phyloP scores from a whole-genome alignment of 192 early-diverging fungal genomes.

The Coemansia sp. region DNA sequence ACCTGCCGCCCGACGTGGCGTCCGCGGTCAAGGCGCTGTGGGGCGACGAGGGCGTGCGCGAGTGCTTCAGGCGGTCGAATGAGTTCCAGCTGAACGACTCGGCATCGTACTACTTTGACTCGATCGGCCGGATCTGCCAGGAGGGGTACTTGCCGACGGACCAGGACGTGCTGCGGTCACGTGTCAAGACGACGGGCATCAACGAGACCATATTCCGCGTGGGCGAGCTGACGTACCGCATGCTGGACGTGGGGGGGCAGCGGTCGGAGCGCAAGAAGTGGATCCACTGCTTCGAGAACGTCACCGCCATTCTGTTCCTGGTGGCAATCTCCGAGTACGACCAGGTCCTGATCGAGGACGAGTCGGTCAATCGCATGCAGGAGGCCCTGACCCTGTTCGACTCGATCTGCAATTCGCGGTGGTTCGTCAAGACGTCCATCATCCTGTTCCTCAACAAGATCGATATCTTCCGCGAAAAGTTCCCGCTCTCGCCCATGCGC shows the following conservation, averaged over 20 bases:
- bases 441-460: slow-evolving; percentile 95
- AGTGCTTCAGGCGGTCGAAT: slow-evolving; percentile 66
- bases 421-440: slow-evolving; percentile 89
- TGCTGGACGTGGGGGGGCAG: slow-evolving; percentile 99
- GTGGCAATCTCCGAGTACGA: slow-evolving; percentile 92
- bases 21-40: slow-evolving; percentile 70
- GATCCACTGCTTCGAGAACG: slow-evolving; percentile 99
- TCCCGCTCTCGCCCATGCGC: slow-evolving; percentile 70
- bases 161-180: slow-evolving; percentile 92
- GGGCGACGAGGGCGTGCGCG: slow-evolving; percentile 64
- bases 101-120: slow-evolving; percentile 90
- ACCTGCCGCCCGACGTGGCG: slow-evolving; percentile 66
- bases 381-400: slow-evolving; percentile 89
- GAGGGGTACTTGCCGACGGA: slow-evolving; percentile 85
- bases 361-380: slow-evolving; percentile 82
- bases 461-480: slow-evolving; percentile 81
- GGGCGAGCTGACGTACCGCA: slow-evolving; percentile 84
- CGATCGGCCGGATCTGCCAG: slow-evolving; percentile 78
- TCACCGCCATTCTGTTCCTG: slow-evolving; percentile 95
- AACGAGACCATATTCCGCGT: slow-evolving; percentile 92
- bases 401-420: slow-evolving; percentile 86
- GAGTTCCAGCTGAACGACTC: slow-evolving; percentile 91
- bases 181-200: slow-evolving; percentile 96
- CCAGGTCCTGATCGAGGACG: slow-evolving; percentile 87
- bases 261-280: slow-evolving; percentile 99